These are phyloP conservation scores for Dendrothele bispora DNA, from an alignment of 768 basidiomycete species.

Conservation along the genomic window DNA sequence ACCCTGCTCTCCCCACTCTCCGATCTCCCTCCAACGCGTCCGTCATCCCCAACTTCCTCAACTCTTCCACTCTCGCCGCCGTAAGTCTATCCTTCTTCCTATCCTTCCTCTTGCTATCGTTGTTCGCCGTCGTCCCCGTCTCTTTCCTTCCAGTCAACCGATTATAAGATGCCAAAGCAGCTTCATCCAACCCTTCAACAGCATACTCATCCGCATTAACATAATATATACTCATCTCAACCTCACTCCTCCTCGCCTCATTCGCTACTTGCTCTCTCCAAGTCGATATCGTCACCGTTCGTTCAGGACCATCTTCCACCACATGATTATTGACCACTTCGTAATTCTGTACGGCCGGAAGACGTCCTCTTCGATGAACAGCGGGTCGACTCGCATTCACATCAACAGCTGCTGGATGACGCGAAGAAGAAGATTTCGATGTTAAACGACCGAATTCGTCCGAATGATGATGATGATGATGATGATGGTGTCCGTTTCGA, in stretches of 20 bases:
- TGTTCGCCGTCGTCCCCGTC: no score
- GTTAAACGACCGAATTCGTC: not conserved
- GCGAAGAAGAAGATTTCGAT: not conserved
- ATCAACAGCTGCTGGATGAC: no score
- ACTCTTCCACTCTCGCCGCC: no score
- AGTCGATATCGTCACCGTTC: conserved; percentile 51
- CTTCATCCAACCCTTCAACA: conserved; percentile 5
- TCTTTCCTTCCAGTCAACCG: no score
- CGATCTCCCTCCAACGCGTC: no score
- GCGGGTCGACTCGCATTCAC: no score
- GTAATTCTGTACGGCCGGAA: conserved; percentile 31
- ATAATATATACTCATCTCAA: conserved; percentile 4
- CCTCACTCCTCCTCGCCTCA: conserved; percentile 15
- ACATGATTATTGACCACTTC: conserved; percentile 42
- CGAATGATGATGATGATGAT: not conserved
- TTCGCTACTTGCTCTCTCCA: conserved; percentile 53
- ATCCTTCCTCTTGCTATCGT: no score
- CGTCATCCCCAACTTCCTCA: no score
- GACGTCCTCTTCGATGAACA: no score
- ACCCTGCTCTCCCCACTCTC: no score
- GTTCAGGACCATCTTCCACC: conserved; percentile 49
- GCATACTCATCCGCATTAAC: conserved; percentile 19
- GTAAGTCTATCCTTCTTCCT: no score
- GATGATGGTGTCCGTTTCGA: not conserved
- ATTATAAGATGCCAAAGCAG: no score